These are phyloP conservation scores for Jamesozyma gamospora DNA, from an alignment of 805 yeast species.

Conservation along the genomic window DNA sequence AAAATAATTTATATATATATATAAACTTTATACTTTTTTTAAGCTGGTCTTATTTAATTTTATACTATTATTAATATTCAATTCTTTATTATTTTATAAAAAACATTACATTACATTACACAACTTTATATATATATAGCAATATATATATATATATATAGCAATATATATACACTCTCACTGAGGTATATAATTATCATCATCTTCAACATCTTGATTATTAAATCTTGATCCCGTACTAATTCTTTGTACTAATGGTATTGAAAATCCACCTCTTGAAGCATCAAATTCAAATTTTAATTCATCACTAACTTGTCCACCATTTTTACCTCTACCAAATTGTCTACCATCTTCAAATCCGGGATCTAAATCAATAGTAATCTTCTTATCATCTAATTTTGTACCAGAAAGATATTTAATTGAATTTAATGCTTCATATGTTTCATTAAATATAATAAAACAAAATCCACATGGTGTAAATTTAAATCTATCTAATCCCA, in stretches of 20 bases:
- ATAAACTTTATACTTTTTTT: not conserved
- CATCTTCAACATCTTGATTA: constrained; percentile 11
- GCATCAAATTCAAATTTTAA: constrained; percentile 40
- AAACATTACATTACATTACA: too few species aligned
- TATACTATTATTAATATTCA: too few species aligned
- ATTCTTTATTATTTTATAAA: too few species aligned
- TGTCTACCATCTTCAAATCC: constrained; percentile 95
- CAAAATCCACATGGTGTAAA: constrained; percentile 96
- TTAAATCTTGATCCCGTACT: constrained; percentile 8
- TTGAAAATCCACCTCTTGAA: constrained; percentile 38
- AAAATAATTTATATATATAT: not conserved
- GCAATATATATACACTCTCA: constrained; percentile 1
- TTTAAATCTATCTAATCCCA: constrained; percentile 89
- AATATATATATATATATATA: not conserved
- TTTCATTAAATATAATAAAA: constrained; percentile 67
- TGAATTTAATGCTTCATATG: constrained; percentile 68
- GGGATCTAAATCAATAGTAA: constrained; percentile 88
- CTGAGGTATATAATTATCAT: constrained; percentile 21
- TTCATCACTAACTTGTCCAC: constrained; percentile 86
- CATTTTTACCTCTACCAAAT: constrained; percentile 84
- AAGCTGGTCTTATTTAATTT: too few species aligned
- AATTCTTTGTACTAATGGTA: constrained; percentile 29
- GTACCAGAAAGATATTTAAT: constrained; percentile 76
- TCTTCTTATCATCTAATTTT: constrained; percentile 68
- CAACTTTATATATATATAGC: not conserved